Percentiles rank a stretch among this genome's conserved stretches.
These are phyloP conservation scores for Exidia glandulosa DNA, from an alignment of 768 basidiomycete species.

Conservation along the genomic window DNA sequence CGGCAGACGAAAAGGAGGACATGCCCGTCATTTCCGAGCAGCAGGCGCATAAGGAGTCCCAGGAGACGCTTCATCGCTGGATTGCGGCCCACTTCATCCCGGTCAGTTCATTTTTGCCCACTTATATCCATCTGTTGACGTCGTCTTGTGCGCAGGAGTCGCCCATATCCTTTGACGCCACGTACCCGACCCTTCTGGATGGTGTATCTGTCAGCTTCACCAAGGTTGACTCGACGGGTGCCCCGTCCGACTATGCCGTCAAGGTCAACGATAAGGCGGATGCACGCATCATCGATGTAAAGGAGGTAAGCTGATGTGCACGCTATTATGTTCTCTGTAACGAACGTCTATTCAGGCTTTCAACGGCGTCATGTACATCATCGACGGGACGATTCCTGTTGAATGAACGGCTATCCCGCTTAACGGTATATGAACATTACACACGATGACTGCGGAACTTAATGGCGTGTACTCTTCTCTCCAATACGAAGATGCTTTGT, in stretches of 20 bases:
- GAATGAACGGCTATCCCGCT: neutral
- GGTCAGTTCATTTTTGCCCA: constrained; percentile 33
- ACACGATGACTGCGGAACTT: too few relatives aligned
- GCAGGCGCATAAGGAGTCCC: constrained; percentile 49
- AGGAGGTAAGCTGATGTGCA: constrained; percentile 39
- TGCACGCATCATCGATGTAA: constrained; percentile 44
- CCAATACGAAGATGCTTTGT: too few relatives aligned
- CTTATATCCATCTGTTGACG: neutral
- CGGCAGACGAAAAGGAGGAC: constrained; percentile 7
- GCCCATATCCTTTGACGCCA: constrained; percentile 6
- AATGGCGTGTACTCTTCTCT: too few relatives aligned
- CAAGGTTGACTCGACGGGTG: neutral
- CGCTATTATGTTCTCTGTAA: too few relatives aligned
- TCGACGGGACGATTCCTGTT: neutral
- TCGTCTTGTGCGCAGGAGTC: neutral
- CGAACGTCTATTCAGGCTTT: neutral
- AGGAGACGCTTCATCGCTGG: constrained; percentile 67
- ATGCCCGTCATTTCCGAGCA: constrained; percentile 50
- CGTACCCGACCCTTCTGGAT: constrained; percentile 48
- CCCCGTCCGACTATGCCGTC: neutral
- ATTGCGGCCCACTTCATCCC: constrained; percentile 76
- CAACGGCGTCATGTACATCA: neutral
- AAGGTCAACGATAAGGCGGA: constrained; percentile 28
- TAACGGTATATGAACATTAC: too few relatives aligned
- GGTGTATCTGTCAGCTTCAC: constrained; percentile 49